These are phyloP conservation scores for Cutaneotrichosporon spelunceum DNA, from an alignment of 1,284 basidiomycete genomes.

Conservation along the genomic window DNA sequence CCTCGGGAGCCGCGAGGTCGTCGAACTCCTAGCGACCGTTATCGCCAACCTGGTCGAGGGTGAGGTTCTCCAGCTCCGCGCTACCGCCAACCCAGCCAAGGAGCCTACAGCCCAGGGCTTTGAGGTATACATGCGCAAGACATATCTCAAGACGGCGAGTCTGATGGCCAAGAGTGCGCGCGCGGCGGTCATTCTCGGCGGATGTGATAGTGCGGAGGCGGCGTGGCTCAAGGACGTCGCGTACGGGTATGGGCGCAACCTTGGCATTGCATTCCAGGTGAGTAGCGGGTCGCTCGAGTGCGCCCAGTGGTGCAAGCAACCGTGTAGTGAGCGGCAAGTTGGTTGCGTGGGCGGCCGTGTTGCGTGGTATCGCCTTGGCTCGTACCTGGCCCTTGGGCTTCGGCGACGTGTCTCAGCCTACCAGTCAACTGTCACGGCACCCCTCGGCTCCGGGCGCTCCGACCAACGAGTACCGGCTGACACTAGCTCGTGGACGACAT, in stretches of 20 bases:
- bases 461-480: background rate
- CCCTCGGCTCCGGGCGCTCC: background rate
- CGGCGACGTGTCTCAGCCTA: background rate
- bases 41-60: conserved; percentile 96
- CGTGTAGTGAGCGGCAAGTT: background rate
- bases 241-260: conserved; percentile 83
- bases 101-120: conserved; percentile 57
- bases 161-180: conserved; percentile 92
- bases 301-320: background rate
- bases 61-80: conserved; percentile 83
- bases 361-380: too few relatives aligned
- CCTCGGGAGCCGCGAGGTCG: conserved; percentile 81
- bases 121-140: conserved; percentile 85
- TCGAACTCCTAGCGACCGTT: conserved; percentile 87
- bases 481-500: conserved; percentile 86
- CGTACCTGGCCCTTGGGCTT: background rate
- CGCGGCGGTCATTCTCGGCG: conserved; percentile 71
- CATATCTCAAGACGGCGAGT: conserved; percentile 93
- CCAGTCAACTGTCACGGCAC: background rate
- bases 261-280: conserved; percentile 94
- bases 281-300: conserved; percentile 34
- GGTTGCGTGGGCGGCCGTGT: background rate
- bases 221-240: conserved; percentile 89
- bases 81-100: conserved; percentile 40
- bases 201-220: conserved; percentile 49